phyloP scores from a whole-genome alignment of 2,329 filamentous ascomycete genomes.

The Septoria linicola region DNA sequence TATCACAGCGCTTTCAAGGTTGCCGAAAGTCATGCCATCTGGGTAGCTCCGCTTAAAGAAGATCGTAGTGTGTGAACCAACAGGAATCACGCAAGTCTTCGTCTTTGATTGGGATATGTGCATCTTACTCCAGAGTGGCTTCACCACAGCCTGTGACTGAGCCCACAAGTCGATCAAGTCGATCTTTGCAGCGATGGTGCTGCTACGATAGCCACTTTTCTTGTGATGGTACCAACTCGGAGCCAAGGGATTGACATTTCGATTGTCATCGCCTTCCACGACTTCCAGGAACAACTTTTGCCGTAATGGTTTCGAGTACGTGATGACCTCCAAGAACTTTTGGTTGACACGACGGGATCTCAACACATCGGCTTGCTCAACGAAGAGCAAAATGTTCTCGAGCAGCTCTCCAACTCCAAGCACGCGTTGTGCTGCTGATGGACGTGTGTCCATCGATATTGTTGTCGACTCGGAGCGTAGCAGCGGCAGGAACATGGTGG shows the following conservation, averaged over 20 bases:
- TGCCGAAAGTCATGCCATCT: constrained; percentile 27
- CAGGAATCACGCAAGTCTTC: constrained; percentile 26
- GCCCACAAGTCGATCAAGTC: constrained; percentile 24
- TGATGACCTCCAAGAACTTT: constrained; percentile 20
- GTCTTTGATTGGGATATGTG: constrained; percentile 22
- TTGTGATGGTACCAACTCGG: constrained; percentile 22
- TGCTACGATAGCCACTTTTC: constrained; percentile 23
- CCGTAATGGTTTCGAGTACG: constrained; percentile 18
- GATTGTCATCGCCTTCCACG: constrained; percentile 11
- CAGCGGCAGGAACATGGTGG: constrained; percentile 8
- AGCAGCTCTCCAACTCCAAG: constrained; percentile 26
- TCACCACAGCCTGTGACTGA: constrained; percentile 12
- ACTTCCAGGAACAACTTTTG: constrained; percentile 22
- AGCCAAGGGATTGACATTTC: constrained; percentile 20
- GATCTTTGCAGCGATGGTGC: constrained; percentile 24
- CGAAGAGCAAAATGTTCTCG: constrained; percentile 22
- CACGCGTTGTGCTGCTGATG: constrained; percentile 21
- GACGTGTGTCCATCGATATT: background rate
- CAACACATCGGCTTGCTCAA: constrained; percentile 18
- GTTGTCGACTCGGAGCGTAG: background rate
- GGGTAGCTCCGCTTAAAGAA: constrained; percentile 24
- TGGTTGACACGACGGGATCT: constrained; percentile 22
- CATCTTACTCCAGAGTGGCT: constrained; percentile 24
- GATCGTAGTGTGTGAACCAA: constrained; percentile 20
- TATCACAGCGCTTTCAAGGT: constrained; percentile 23